phyloP scores from a whole-genome alignment of 768 basidiomycete genomes.

The Tubosaeta sp. region DNA sequence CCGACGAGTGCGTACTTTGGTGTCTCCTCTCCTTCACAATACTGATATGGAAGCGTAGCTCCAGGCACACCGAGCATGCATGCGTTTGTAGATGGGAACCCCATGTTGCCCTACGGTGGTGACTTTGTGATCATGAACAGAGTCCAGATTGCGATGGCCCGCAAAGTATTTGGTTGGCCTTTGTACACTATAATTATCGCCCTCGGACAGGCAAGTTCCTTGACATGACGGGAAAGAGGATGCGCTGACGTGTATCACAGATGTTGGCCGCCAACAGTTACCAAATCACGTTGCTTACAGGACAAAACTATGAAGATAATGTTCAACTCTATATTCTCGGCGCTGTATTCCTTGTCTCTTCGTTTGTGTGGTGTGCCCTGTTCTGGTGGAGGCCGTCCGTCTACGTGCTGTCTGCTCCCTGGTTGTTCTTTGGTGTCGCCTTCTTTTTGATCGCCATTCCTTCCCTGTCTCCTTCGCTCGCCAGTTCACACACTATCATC shows the following conservation, averaged over 20 bases:
- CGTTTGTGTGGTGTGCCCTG: slow-evolving; percentile 84
- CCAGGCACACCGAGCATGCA: slow-evolving; percentile 49
- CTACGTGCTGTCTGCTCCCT: slow-evolving; percentile 80
- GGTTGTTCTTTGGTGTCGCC: slow-evolving; percentile 87
- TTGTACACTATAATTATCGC: slow-evolving; percentile 88
- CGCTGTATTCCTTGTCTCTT: slow-evolving; percentile 79
- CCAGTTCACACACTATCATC: slow-evolving; percentile 59
- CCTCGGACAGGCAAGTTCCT: slow-evolving; percentile 59
- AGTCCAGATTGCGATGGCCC: slow-evolving; percentile 78
- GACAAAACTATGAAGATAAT: slow-evolving; percentile 77
- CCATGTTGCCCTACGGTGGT: slow-evolving; percentile 47
- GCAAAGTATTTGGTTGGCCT: slow-evolving; percentile 83
- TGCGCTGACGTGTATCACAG: slow-evolving; percentile 28
- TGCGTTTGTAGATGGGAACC: slow-evolving; percentile 41
- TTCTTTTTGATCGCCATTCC: slow-evolving; percentile 92
- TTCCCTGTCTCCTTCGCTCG: slow-evolving; percentile 58
- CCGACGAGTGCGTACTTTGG: slow-evolving; percentile 58
- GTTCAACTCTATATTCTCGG: slow-evolving; percentile 89
- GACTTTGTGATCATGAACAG: slow-evolving; percentile 76
- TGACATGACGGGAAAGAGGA: neutral
- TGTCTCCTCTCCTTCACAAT: neutral
- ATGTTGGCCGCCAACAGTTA: slow-evolving; percentile 91
- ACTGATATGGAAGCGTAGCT: slow-evolving; percentile 20
- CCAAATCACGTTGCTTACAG: slow-evolving; percentile 88
- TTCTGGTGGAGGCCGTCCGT: slow-evolving; percentile 87